Percentiles rank a stretch among this genome's conserved stretches.
These are phyloP conservation scores for Brassica balearica DNA, from an alignment of 441 rosid species.

Conservation along the genomic window DNA sequence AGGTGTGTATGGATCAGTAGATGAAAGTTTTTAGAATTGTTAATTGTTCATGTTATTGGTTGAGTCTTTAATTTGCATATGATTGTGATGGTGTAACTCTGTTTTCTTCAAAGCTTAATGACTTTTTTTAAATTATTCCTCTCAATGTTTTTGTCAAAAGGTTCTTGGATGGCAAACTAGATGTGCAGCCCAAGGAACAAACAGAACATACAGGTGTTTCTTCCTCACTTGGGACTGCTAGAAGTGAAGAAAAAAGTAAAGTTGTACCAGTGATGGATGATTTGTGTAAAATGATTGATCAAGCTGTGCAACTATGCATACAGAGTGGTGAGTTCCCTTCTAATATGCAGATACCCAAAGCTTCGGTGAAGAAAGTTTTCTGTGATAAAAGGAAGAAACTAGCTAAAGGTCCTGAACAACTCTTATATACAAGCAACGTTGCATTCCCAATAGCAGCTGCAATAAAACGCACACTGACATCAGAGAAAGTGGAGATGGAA, in stretches of 20 bases:
- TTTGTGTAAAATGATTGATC: constrained; percentile 64
- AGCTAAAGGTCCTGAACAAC: constrained; percentile 68
- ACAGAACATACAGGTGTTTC: constrained; percentile 45
- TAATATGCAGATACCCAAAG: constrained; percentile 59
- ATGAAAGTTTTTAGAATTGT: background rate
- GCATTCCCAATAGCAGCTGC: constrained; percentile 80
- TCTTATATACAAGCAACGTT: constrained; percentile 73
- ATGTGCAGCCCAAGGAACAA: constrained; percentile 46
- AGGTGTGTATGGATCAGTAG: constrained; percentile 48
- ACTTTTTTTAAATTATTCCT: constrained; percentile 1
- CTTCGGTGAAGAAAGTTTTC: constrained; percentile 71
- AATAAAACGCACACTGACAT: constrained; percentile 44
- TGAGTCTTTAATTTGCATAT: constrained; percentile 2
- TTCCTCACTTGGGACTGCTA: constrained; percentile 32
- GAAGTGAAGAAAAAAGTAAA: constrained; percentile 44
- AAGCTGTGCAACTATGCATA: constrained; percentile 50
- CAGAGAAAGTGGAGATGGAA: constrained; percentile 43
- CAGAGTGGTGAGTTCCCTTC: constrained; percentile 60
- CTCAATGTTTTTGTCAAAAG: constrained; percentile 41
- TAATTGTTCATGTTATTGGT: background rate
- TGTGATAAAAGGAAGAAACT: constrained; percentile 62
- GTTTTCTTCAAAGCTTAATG: background rate
- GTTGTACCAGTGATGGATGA: constrained; percentile 49
- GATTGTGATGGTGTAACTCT: background rate
- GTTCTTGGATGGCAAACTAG: constrained; percentile 70